Evolutionary conservation across 805 yeast genomes (phyloP).

Genomic region (Wickerhamiella sorbophila): DNA sequence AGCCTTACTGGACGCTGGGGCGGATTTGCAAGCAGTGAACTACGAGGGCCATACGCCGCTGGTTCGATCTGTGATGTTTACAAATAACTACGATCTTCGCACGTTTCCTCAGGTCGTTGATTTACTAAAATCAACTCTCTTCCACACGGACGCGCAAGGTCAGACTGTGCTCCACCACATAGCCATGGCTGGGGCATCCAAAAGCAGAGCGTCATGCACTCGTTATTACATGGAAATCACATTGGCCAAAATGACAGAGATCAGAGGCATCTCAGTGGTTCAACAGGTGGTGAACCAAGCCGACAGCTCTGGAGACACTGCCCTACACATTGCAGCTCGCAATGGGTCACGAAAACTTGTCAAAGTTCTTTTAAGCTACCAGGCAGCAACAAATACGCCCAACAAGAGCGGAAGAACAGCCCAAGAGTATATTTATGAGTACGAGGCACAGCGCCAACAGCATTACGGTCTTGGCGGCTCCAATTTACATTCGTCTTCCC

Average conservation of each 20-base stretch:
- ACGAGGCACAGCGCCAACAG: constrained; percentile 17
- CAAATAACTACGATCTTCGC: constrained; percentile 70
- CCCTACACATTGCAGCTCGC: constrained; percentile 62
- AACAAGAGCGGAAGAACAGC: constrained; percentile 31
- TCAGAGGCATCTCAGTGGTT: constrained; percentile 43
- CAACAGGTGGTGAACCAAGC: constrained; percentile 44
- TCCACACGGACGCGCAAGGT: constrained; percentile 55
- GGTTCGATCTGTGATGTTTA: constrained; percentile 70
- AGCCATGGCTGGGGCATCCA: constrained; percentile 51
- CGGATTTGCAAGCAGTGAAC: constrained; percentile 45
- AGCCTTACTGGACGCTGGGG: constrained; percentile 60
- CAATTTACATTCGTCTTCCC: neutral
- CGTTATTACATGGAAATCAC: constrained; percentile 68
- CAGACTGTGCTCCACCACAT: constrained; percentile 81
- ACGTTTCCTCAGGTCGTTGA: constrained; percentile 70
- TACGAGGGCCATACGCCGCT: constrained; percentile 76
- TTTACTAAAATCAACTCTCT: constrained; percentile 58
- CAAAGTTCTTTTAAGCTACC: constrained; percentile 32
- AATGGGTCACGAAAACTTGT: constrained; percentile 35
- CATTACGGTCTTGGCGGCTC: neutral
- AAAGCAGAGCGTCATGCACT: constrained; percentile 61
- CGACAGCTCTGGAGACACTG: constrained; percentile 75
- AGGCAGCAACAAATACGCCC: constrained; percentile 33
- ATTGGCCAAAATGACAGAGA: constrained; percentile 55
- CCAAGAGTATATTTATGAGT: constrained; percentile 25